phyloP scores from a whole-genome alignment of 2,329 filamentous ascomycete genomes.

The Fusarium vanettenii region DNA sequence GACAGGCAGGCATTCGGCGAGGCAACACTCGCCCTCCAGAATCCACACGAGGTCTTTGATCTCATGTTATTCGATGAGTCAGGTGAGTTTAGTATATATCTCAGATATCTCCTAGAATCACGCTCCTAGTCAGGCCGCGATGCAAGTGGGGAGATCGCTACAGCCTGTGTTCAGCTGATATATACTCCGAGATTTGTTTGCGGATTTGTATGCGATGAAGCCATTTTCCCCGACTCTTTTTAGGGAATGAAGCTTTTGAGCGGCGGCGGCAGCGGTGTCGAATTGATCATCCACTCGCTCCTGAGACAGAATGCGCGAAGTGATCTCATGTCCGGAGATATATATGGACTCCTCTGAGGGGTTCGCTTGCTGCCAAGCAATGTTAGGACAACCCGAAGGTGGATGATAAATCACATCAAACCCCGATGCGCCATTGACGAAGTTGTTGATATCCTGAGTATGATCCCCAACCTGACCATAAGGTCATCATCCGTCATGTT shows the following conservation, averaged over 20 bases:
- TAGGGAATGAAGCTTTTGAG: neutral
- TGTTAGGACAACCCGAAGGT: neutral
- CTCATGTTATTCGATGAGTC: no score
- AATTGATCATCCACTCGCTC: neutral
- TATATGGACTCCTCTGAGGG: neutral
- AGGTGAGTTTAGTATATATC: neutral
- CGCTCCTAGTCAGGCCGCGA: neutral
- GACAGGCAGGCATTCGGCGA: neutral
- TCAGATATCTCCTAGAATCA: neutral
- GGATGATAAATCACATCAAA: neutral
- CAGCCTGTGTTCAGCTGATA: neutral
- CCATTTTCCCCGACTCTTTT: neutral
- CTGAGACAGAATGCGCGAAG: neutral
- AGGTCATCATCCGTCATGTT: neutral
- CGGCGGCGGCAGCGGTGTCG: neutral
- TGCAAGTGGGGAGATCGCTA: neutral
- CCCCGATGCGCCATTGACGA: neutral
- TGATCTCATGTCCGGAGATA: neutral
- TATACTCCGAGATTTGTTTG: neutral
- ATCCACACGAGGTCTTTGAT: no score
- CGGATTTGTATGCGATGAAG: neutral
- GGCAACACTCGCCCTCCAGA: no score
- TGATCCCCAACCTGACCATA: neutral
- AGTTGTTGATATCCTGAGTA: neutral
- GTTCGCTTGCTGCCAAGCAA: neutral